Evolutionary conservation across 1,139 yeast species (phyloP).

Genomic region (Suhomyces yuchorum): DNA sequence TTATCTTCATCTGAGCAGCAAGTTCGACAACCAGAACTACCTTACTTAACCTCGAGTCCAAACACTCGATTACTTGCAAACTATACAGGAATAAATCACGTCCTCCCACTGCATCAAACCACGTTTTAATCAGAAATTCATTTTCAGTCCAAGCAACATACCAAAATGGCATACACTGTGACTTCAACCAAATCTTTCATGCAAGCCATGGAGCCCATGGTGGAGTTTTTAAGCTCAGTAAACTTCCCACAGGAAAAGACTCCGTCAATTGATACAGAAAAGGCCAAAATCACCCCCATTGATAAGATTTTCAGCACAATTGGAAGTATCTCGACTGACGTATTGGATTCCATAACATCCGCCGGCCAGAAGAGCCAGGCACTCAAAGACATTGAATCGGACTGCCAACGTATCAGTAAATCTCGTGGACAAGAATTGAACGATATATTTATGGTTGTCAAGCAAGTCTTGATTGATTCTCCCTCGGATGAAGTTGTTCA

Average conservation of each 20-base stretch:
- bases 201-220: slow-evolving; percentile 75
- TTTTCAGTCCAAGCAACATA: no score
- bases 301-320: slow-evolving; percentile 32
- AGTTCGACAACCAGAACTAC: no score
- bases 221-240: slow-evolving; percentile 41
- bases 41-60: no score
- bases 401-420: slow-evolving; percentile 32
- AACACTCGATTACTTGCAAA: no score
- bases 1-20: no score
- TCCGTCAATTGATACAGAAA: slow-evolving; percentile 40
- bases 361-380: not conserved
- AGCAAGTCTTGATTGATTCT: slow-evolving; percentile 24
- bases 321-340: slow-evolving; percentile 33
- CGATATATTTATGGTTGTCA: slow-evolving; percentile 28
- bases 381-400: slow-evolving; percentile 23
- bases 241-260: slow-evolving; percentile 22
- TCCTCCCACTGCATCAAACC: no score
- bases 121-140: no score
- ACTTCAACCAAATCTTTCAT: slow-evolving; percentile 74
- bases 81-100: no score
- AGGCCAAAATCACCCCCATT: slow-evolving; percentile 30
- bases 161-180: slow-evolving; percentile 43
- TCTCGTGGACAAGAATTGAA: slow-evolving; percentile 29
- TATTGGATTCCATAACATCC: slow-evolving; percentile 32
- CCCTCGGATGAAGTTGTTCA: slow-evolving; percentile 64